A percentile compares a stretch with the other conserved stretches of the same genome.
Conservation (phyloP, 108 stramenopile species). For the Conticribra weissflogii region DNA sequence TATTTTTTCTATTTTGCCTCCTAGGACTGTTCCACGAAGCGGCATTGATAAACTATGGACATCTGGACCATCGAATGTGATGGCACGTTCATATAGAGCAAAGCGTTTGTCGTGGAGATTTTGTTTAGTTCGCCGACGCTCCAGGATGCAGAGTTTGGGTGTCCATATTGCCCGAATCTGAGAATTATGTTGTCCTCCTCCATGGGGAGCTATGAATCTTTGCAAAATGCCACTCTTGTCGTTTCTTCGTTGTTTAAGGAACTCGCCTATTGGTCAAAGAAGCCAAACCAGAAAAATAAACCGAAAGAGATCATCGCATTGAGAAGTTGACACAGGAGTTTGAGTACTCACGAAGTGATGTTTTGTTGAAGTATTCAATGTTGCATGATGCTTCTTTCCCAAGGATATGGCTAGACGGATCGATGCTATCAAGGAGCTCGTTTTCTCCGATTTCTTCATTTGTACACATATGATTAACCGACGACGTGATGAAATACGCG, state of each 20-base stretch:
- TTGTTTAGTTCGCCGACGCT: constrained; percentile 74
- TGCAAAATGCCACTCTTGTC: constrained; percentile 85
- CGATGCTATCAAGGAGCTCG: constrained; percentile 11
- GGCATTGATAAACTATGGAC: constrained; percentile 68
- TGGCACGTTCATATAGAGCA: constrained; percentile 77
- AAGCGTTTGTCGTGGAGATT: constrained; percentile 74
- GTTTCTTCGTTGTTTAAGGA: constrained; percentile 67
- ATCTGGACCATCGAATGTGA: constrained; percentile 89
- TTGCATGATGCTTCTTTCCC: constrained; percentile 33
- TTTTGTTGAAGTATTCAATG: constrained; percentile 85
- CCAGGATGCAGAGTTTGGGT: constrained; percentile 83
- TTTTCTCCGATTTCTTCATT: constrained; percentile 18
- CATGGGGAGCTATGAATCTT: constrained; percentile 80
- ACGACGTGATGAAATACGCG: constrained; percentile 73
- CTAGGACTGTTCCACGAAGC: constrained; percentile 69
- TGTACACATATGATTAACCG: constrained; percentile 13
- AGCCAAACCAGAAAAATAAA: not conserved
- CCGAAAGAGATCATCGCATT: not conserved
- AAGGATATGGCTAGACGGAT: constrained; percentile 8
- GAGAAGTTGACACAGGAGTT: not conserved
- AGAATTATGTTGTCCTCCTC: constrained; percentile 41
- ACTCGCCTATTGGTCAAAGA: constrained; percentile 43
- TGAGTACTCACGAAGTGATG: constrained; percentile 42
- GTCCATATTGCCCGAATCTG: constrained; percentile 82
- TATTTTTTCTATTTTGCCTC: constrained; percentile 62